phyloP scores from a whole-genome alignment of 768 basidiomycete genomes.

The Leccinum subtestaceum region DNA sequence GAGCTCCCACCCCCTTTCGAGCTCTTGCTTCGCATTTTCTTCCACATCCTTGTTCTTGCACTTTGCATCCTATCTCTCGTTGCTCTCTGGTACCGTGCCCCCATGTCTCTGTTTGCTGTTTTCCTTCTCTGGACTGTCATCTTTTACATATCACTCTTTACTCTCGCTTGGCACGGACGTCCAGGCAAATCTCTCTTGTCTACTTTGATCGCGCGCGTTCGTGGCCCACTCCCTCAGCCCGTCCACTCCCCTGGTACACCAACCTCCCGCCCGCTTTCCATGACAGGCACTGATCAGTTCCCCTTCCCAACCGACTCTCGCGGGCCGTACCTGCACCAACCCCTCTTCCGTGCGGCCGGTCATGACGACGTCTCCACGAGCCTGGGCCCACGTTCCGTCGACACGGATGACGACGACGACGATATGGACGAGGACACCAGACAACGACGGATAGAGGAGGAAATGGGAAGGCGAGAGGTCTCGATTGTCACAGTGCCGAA shows the following conservation, averaged over 20 bases:
- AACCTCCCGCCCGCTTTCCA: constrained; percentile 40
- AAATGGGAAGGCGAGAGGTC: constrained; percentile 78
- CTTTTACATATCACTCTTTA: constrained; percentile 55
- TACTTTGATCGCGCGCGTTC: constrained; percentile 44
- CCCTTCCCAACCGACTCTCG: constrained; percentile 44
- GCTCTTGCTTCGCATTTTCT: constrained; percentile 45
- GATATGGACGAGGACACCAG: constrained; percentile 73
- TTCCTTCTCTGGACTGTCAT: constrained; percentile 60
- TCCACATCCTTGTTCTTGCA: constrained; percentile 58
- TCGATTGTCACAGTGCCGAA: constrained; percentile 78
- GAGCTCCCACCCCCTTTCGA: constrained; percentile 39
- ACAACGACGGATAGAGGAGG: constrained; percentile 75
- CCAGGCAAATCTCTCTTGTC: constrained; percentile 60
- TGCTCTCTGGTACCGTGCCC: constrained; percentile 56
- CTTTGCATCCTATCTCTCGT: constrained; percentile 56
- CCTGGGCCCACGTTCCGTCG: constrained; percentile 46
- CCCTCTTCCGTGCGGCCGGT: constrained; percentile 49
- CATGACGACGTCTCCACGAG: constrained; percentile 42
- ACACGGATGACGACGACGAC: constrained; percentile 61
- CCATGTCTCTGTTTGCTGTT: constrained; percentile 54
- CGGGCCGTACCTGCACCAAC: constrained; percentile 69
- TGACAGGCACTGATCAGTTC: constrained; percentile 39
- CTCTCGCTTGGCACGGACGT: constrained; percentile 55
- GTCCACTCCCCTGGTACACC: constrained; percentile 36
- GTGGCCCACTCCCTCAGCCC: constrained; percentile 29